These are phyloP conservation scores for Zalaria obscura DNA, from an alignment of 2,329 filamentous ascomycete species.

Conservation along the genomic window DNA sequence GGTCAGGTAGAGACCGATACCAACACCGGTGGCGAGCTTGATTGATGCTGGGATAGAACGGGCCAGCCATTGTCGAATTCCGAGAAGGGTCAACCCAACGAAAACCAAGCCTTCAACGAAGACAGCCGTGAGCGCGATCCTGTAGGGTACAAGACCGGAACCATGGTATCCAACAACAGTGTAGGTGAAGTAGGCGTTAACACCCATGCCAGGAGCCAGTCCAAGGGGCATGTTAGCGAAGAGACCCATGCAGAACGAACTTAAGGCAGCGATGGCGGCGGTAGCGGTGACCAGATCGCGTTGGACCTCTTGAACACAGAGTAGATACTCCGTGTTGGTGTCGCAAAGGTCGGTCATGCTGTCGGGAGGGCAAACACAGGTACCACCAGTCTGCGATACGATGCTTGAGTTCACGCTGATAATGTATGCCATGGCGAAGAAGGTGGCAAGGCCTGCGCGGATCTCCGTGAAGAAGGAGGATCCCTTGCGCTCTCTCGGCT, in stretches of 20 bases:
- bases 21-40: constrained; percentile 74
- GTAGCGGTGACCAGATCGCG: constrained; percentile 75
- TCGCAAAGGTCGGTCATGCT: constrained; percentile 38
- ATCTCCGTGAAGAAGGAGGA: constrained; percentile 73
- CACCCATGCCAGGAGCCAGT: constrained; percentile 61
- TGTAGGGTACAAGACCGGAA: constrained; percentile 56
- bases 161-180: constrained; percentile 68
- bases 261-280: constrained; percentile 65
- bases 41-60: constrained; percentile 70
- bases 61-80: constrained; percentile 78
- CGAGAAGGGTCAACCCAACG: constrained; percentile 62
- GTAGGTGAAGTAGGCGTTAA: constrained; percentile 81
- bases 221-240: constrained; percentile 51
- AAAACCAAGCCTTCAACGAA: constrained; percentile 85
- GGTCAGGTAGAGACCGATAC: constrained; percentile 71
- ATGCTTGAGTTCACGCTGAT: constrained; percentile 52
- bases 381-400: constrained; percentile 57
- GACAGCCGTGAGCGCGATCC: constrained; percentile 67
- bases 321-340: constrained; percentile 42
- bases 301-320: constrained; percentile 51
- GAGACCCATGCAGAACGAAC: constrained; percentile 72
- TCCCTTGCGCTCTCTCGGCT: constrained; percentile 58
- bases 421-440: constrained; percentile 62
- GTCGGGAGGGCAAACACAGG: constrained; percentile 52
- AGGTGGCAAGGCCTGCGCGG: constrained; percentile 64